Evolutionary conservation across 2,329 filamentous ascomycete genomes (phyloP), one percentile per base, ranked within the genome.

Genomic region (Aphanocladium album): DNA sequence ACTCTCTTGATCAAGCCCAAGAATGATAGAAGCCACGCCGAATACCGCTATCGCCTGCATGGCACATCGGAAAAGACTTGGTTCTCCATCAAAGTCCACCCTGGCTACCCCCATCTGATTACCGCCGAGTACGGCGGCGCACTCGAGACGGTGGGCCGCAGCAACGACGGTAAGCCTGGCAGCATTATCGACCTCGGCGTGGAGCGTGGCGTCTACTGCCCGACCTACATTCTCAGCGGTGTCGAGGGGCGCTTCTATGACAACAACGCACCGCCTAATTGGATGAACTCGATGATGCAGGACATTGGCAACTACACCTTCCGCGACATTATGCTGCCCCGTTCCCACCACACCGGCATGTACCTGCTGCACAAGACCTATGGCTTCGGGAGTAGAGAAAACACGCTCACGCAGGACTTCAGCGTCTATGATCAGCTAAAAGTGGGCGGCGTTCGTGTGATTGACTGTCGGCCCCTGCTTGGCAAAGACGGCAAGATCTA

Each of bases 321-420:
- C 2, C 66, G 70, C 7, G 66, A 73, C 33, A 66, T 74, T 25
- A 46, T 67, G 19, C 63, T 74, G 27, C 70, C 71, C 1, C 67
- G 71, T 0, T 70, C 72, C 2, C 72, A 74, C 61, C 69, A 73
- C 62, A 56, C 67, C 0, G 73, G 71, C 56, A 63, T 72, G 66
- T 70, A 64, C 57, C 62, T 62, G 39, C 46, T n/a, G 19, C 14
- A 33, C 1, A 8, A 37, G 8, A 1, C 12, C 1, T 12, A 66
- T n/a, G 64, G 60, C 30, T 8, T 64, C 3, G 68, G 60, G 2
- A 17, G 5, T 19, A 2, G 27, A 1, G 9, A 14, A n/a, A 70
- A 69, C 62, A 68, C 71, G 0, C 60, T 68, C 41, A 69, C 67
- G 3, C 70, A 72, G n/a, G 57, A 23, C 3, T 41, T 61, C 4